Evolutionary conservation across 495 filamentous ascomycete species (phyloP).

Genomic region (Tuber borchii): DNA sequence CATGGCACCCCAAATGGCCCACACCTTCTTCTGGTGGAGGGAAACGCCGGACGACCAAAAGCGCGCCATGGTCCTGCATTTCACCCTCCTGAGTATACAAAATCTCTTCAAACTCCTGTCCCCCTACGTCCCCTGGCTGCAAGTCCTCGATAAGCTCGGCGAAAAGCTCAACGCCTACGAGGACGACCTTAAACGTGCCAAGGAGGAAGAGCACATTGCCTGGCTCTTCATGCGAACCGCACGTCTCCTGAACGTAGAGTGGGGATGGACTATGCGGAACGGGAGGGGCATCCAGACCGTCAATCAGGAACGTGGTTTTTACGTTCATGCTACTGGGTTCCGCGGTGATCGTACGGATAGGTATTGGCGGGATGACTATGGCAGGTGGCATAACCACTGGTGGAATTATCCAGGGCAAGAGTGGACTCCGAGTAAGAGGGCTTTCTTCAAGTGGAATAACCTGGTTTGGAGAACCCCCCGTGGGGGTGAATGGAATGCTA

Average conservation of each 20-base stretch:
- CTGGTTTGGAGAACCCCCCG: slow-evolving; percentile 14
- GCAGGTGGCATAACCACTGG: not conserved
- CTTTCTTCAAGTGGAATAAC: slow-evolving; percentile 3
- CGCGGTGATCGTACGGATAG: slow-evolving; percentile 17
- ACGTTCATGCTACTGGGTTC: slow-evolving; percentile 19
- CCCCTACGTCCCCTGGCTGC: slow-evolving; percentile 27
- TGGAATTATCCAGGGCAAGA: slow-evolving; percentile 21
- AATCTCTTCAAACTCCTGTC: slow-evolving; percentile 24
- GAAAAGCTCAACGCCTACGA: slow-evolving; percentile 12
- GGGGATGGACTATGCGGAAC: not conserved
- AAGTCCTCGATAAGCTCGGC: slow-evolving; percentile 21
- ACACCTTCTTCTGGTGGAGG: slow-evolving; percentile 31
- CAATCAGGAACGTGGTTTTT: slow-evolving; percentile 25
- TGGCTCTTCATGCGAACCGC: slow-evolving; percentile 32
- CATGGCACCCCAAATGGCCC: slow-evolving; percentile 38
- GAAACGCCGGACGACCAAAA: slow-evolving; percentile 17
- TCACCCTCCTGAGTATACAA: slow-evolving; percentile 16
- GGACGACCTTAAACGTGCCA: slow-evolving; percentile 10
- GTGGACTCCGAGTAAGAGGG: not conserved
- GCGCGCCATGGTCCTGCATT: slow-evolving; percentile 21
- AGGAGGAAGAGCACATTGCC: slow-evolving; percentile 28
- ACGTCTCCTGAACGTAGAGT: not conserved
- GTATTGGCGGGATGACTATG: slow-evolving; percentile 16
- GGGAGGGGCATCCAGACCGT: not conserved
- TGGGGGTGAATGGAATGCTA: slow-evolving; percentile 22